Evolutionary conservation across 352 stramenopile genomes (phyloP), one percentile per base, ranked within the genome.

Genomic region (Thraustochytrium sp.): DNA sequence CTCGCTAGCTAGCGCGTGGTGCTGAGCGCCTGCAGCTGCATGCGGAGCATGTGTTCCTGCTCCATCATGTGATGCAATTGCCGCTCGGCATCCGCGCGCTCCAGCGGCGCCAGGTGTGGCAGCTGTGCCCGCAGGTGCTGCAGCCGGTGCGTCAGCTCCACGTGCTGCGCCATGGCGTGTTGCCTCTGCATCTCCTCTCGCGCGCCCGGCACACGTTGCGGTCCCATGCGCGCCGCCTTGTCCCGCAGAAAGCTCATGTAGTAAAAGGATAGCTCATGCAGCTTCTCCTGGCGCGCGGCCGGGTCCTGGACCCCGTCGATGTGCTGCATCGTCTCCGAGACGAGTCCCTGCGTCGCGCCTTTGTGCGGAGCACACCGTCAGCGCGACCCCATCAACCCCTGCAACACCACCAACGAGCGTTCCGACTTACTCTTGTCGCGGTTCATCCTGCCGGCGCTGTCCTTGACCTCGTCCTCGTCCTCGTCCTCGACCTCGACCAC

Each of bases 201-300:
- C 38, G 36, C 62, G 36, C 21, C 5, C 38, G 23, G 21, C 8
- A 53, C 18, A 13, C 23, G 36, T 23, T 62, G 65, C 3, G 65
- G 65, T 26, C 42, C 65, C n/a, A 0, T 16, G 13, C 65, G 42
- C 26, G 68, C 68, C 49, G 68, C 68, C 13, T 42, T 9, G 3
- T 80, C 68, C 26, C 68, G 0, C 37, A 80, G 18, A 51, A 63
- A 72, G 44, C 44, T 80, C 68, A 80, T 80, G 44, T 80, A 80
- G 31, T 80, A 80, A 34, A 80, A 80, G 23, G 68, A 80, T 9
- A 80, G 68, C 38, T 46, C 68, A 34, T 80, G 68, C 68, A 80
- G 76, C 38, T 80, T 42, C 5, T 18, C 26, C 34, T 61, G 48
- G 8, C 26, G 68, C 18, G 37, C 13, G 21, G 23, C 23, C 21